Evolutionary conservation across 2,329 filamentous ascomycete genomes (phyloP).

Genomic region (Trichoderma atroviride): DNA sequence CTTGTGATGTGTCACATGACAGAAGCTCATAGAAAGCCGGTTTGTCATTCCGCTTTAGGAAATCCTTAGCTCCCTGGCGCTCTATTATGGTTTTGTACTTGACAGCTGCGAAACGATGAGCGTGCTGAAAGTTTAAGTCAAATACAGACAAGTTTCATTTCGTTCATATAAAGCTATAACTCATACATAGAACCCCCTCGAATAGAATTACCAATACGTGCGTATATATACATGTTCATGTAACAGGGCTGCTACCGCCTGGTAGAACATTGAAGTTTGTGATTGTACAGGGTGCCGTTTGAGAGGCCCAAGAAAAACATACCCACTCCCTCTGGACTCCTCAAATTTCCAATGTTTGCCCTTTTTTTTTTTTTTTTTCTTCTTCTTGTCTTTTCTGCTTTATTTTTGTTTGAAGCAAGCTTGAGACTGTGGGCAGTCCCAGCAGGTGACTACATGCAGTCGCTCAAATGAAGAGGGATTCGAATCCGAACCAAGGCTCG

Average conservation of each 20-base stretch:
- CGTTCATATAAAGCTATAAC: neutral
- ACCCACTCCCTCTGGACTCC: neutral
- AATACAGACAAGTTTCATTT: neutral
- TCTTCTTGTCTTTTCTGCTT: neutral
- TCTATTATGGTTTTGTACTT: neutral
- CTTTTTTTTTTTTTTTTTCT: neutral
- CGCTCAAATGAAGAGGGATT: conserved; percentile 60
- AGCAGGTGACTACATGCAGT: conserved; percentile 42
- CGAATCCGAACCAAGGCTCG: conserved; percentile 61
- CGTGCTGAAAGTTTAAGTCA: neutral
- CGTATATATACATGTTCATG: neutral
- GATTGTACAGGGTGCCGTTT: neutral
- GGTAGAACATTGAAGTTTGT: neutral
- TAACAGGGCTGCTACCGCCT: neutral
- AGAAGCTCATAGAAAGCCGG: neutral
- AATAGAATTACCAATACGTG: neutral
- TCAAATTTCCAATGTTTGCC: neutral
- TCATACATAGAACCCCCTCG: neutral
- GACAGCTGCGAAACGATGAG: neutral
- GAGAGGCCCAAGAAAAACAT: neutral
- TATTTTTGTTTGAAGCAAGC: neutral
- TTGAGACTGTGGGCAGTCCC: neutral
- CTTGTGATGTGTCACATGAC: conserved; percentile 2
- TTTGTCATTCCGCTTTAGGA: neutral
- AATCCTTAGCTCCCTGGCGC: neutral